Conservation (phyloP, 2,329 filamentous ascomycete genomes). For the Ceratocystis diversiconidia region DNA sequence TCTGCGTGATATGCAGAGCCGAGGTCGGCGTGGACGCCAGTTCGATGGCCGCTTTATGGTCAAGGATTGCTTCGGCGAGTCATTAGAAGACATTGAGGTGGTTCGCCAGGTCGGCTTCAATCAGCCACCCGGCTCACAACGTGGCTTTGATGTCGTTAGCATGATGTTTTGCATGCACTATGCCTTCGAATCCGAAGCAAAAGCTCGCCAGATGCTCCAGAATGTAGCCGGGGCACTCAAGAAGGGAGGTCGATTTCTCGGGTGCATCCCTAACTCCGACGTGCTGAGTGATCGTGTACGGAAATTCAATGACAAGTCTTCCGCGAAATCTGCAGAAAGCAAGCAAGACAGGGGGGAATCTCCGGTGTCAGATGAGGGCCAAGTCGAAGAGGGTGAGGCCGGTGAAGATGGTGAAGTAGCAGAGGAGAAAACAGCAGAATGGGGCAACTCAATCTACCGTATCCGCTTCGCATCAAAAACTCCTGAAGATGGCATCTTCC, state of each 20-base stretch:
- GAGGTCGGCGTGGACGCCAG: constrained; percentile 43
- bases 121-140: constrained; percentile 47
- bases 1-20: constrained; percentile 57
- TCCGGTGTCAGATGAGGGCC: constrained; percentile 26
- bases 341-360: constrained; percentile 20
- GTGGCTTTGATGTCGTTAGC: constrained; percentile 87
- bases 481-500: constrained; percentile 76
- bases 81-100: constrained; percentile 66
- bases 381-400: constrained; percentile 24
- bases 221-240: constrained; percentile 85
- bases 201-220: constrained; percentile 79
- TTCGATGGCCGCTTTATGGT: constrained; percentile 81
- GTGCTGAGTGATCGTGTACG: constrained; percentile 69
- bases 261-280: constrained; percentile 93
- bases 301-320: constrained; percentile 44
- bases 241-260: constrained; percentile 88
- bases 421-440: constrained; percentile 57
- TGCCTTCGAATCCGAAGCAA: constrained; percentile 83
- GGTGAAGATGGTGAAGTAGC: constrained; percentile 37
- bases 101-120: constrained; percentile 82
- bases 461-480: constrained; percentile 77
- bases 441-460: constrained; percentile 86
- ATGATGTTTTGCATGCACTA: constrained; percentile 99
- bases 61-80: constrained; percentile 85
- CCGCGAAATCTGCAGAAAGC: constrained; percentile 21